Evolutionary conservation across 2,329 filamentous ascomycete species (phyloP).

Genomic region (Chaetomiaceae sp.): DNA sequence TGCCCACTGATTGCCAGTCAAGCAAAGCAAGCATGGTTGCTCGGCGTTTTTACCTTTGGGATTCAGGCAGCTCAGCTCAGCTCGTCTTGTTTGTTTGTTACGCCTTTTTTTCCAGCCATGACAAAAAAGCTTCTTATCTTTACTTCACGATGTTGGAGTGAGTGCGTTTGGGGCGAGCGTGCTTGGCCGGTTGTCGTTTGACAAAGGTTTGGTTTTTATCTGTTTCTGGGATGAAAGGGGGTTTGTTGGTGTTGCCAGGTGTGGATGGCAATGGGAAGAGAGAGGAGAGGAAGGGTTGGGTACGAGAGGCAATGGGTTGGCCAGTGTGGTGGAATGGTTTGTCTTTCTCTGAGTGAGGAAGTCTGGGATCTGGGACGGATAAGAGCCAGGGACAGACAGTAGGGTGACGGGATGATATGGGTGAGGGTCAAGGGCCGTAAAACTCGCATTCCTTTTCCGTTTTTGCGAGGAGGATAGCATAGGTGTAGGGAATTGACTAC

Average conservation of each 20-base stretch:
- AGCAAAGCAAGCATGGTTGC: conserved; percentile 16
- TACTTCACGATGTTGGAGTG: not conserved
- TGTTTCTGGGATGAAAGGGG: not conserved
- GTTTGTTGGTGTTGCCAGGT: too few species aligned
- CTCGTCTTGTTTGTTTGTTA: too few species aligned
- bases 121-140: not conserved
- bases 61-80: not conserved
- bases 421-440: not conserved
- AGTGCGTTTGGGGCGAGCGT: not conserved
- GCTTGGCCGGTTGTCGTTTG: not conserved
- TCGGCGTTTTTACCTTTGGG: conserved; percentile 14
- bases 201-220: not conserved
- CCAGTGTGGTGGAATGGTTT: too few species aligned
- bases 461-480: not conserved
- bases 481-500: not conserved
- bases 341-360: too few species aligned
- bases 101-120: not conserved
- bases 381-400: not conserved
- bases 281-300: not conserved
- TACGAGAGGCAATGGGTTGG: not conserved
- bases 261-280: too few species aligned
- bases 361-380: too few species aligned
- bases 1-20: not conserved
- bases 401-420: not conserved
- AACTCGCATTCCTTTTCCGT: too few species aligned